Base-by-base conservation (phyloP, 495 filamentous ascomycete genomes). In the Parmelia sp. region DNA sequence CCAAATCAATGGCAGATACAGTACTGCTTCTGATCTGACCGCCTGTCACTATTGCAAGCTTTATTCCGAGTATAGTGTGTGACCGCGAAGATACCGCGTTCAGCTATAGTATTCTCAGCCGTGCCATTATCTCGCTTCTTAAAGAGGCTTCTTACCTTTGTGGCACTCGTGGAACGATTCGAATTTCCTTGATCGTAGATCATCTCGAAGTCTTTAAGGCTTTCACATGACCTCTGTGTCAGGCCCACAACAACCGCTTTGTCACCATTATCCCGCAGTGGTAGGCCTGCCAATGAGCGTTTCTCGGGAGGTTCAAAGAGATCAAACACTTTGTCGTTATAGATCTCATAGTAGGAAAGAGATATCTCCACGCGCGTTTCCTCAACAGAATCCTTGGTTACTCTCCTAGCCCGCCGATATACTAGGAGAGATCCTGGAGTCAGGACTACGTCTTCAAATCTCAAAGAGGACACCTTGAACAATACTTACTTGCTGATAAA, bases 261-360 rank as follows among this genome's bases (percentile, higher is more conserved):
- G 36, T 80, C 78, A 58, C 91, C 90, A 67, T 91, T 88, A 66
- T 97, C 91, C n/a, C 94, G 84, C 2, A 98, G 82, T 6, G 90
- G 90, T 42, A 98, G 77, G 0, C 94, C 94, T 0, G 92, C 84
- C 4, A 88, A 74, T 0, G 91, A 93, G 19, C 94, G 86, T 76
- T 92, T 96, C 71, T 97, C 92, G 4, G 91, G 90, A 1, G 92
- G 76, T 72, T 96, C 90, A 64, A 98, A 93, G 35, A 98, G 77
- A 73, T 98, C 94, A 70, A 86, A 96, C 9, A 98, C 92, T 73
- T 90, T 91, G 74, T 94, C 90, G 72, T 97, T 97, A 77, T 98
- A 98, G 60, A 98, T 97, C 71, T 98, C 94, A 76, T 96, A 98
- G 76, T 98, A 98, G 45, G 89, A 93, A 70, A 98, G 84, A 19